Evolutionary conservation across 768 basidiomycete genomes (phyloP).

Genomic region (Favolaschia claudopus): DNA sequence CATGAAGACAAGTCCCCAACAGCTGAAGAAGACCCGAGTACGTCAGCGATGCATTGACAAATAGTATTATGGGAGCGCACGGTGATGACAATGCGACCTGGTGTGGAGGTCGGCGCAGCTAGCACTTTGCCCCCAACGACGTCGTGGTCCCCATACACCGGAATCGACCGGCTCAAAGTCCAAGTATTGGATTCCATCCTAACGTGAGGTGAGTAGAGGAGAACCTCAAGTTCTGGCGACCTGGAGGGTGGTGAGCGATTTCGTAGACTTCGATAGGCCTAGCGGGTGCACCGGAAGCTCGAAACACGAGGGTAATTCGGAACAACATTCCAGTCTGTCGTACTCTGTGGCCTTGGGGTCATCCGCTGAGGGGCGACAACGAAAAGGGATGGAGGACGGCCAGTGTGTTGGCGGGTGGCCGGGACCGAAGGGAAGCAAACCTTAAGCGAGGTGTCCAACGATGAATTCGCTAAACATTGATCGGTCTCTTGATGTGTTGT

Average conservation of each 20-base stretch:
- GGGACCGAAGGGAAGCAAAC: too few species aligned
- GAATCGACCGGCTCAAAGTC: conserved; percentile 7
- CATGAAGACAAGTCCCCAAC: conserved; percentile 1
- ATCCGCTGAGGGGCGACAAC: too few species aligned
- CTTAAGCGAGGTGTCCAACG: too few species aligned
- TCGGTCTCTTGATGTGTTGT: too few species aligned
- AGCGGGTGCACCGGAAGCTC: conserved; percentile 16
- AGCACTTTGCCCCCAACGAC: conserved; percentile 48
- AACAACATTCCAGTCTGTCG: too few species aligned
- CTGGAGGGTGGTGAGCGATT: background rate
- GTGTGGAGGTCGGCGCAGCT: conserved; percentile 40
- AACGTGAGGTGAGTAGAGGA: conserved; percentile 14
- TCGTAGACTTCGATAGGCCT: background rate
- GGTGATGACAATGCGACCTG: conserved; percentile 47
- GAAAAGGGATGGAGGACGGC: too few species aligned
- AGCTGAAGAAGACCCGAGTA: background rate
- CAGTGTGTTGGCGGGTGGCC: too few species aligned
- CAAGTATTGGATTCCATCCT: background rate
- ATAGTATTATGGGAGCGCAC: conserved; percentile 15
- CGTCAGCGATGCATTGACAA: too few species aligned
- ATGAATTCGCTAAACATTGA: too few species aligned
- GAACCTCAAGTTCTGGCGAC: conserved; percentile 18
- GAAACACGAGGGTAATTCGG: conserved; percentile 13
- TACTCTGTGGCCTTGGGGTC: too few species aligned
- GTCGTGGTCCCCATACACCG: conserved; percentile 50